phyloP scores from a whole-genome alignment of 2,329 filamentous ascomycete species.

The Colletotrichum musicola region DNA sequence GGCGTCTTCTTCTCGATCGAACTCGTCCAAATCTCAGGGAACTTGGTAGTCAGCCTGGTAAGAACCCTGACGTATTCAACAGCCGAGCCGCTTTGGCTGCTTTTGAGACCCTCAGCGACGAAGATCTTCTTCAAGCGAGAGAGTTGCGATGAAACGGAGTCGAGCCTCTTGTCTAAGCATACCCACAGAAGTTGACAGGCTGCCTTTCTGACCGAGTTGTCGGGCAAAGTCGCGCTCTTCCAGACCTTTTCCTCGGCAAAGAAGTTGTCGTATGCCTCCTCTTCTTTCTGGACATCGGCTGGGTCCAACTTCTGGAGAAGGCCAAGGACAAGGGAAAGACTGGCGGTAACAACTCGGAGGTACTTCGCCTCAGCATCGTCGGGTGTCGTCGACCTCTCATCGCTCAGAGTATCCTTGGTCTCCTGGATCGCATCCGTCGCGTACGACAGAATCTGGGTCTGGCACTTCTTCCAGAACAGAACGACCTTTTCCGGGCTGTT shows the following conservation, averaged over 20 bases:
- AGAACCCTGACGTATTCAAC: slow-evolving; percentile 78
- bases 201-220: slow-evolving; percentile 63
- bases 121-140: slow-evolving; percentile 69
- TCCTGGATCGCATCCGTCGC: slow-evolving; percentile 85
- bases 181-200: slow-evolving; percentile 64
- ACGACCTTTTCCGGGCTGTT: slow-evolving; percentile 82
- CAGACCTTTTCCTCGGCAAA: slow-evolving; percentile 76
- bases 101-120: slow-evolving; percentile 79
- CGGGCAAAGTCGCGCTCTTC: slow-evolving; percentile 74
- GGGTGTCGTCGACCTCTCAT: slow-evolving; percentile 84
- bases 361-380: slow-evolving; percentile 93
- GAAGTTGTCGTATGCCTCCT: slow-evolving; percentile 73
- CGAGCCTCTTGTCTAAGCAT: slow-evolving; percentile 61
- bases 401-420: slow-evolving; percentile 84
- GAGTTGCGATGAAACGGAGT: slow-evolving; percentile 62
- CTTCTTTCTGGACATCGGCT: slow-evolving; percentile 70
- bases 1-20: slow-evolving; percentile 66
- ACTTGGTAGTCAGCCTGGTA: slow-evolving; percentile 71
- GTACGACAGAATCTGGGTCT: slow-evolving; percentile 84
- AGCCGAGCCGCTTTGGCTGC: slow-evolving; percentile 80
- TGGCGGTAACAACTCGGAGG: slow-evolving; percentile 75
- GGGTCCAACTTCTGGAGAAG: slow-evolving; percentile 63
- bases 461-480: slow-evolving; percentile 85
- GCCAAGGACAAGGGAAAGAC: slow-evolving; percentile 66
- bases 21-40: slow-evolving; percentile 81